Percentiles rank a stretch among this genome's conserved stretches.
These are phyloP conservation scores for Conringia planisiliqua DNA, from an alignment of 345 rosid species.

Conservation along the genomic window DNA sequence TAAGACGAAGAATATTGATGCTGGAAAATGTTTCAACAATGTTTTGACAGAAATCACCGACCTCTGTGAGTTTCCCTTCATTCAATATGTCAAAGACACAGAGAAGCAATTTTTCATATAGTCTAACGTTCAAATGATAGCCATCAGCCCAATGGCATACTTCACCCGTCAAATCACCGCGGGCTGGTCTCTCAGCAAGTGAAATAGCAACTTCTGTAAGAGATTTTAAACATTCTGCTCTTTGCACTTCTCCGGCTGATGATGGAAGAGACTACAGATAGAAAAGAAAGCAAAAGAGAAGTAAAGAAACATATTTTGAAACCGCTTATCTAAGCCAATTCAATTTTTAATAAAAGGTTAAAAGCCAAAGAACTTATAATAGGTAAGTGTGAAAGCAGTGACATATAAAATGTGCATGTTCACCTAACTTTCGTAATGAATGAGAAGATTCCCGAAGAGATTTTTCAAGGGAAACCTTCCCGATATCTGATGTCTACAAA, in stretches of 20 bases:
- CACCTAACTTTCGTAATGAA: constrained; percentile 5
- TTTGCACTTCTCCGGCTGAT: constrained; percentile 83
- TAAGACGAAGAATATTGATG: not conserved
- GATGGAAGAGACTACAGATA: constrained; percentile 65
- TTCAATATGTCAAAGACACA: constrained; percentile 90
- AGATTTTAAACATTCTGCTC: constrained; percentile 88
- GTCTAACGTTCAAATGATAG: constrained; percentile 82
- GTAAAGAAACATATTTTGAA: constrained; percentile 8
- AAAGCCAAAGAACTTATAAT: constrained; percentile 6
- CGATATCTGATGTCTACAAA: constrained; percentile 15
- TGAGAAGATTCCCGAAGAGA: not conserved
- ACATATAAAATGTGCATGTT: not conserved
- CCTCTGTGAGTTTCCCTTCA: constrained; percentile 96
- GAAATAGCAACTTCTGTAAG: constrained; percentile 81
- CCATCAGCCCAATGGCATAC: constrained; percentile 99
- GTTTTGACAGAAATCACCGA: constrained; percentile 35
- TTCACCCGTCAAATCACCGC: constrained; percentile 98
- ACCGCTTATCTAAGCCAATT: constrained; percentile 3
- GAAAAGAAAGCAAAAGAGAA: constrained; percentile 3
- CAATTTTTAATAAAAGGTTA: not conserved
- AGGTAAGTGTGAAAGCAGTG: not conserved
- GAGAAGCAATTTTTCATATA: constrained; percentile 86
- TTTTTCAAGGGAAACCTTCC: not conserved
- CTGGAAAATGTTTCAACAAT: not conserved
- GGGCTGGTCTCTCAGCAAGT: constrained; percentile 97